Conservation (phyloP, 805 yeast species). For the Starmerella sirachaensis region DNA sequence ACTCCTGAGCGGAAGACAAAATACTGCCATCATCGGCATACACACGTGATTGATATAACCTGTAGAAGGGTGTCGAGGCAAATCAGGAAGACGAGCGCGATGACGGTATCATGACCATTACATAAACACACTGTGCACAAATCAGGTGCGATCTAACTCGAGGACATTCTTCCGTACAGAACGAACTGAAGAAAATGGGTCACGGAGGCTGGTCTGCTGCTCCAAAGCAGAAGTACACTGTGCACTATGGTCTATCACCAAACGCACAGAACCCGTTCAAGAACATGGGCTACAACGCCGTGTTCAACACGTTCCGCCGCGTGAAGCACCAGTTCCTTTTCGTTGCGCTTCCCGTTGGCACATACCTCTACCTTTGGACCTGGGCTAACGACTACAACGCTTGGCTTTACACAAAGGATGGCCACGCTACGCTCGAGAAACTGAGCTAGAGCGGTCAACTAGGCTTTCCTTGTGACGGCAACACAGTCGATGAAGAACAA, state of each 20-base stretch:
- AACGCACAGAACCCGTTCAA: constrained; percentile 86
- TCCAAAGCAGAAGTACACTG: constrained; percentile 29
- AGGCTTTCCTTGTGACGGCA: not conserved
- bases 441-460: constrained; percentile 13
- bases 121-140: not conserved
- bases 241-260: constrained; percentile 84
- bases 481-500: not conserved
- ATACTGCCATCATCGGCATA: no score
- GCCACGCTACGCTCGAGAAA: constrained; percentile 84
- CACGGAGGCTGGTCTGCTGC: constrained; percentile 23
- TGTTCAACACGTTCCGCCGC: constrained; percentile 93
- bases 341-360: constrained; percentile 61
- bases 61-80: not conserved
- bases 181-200: constrained; percentile 13
- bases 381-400: constrained; percentile 79
- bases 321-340: constrained; percentile 71
- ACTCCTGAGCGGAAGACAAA: no score
- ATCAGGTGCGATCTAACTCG: constrained; percentile 3
- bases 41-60: no score
- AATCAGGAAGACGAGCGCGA: not conserved
- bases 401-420: constrained; percentile 92
- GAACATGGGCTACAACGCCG: constrained; percentile 71
- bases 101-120: not conserved
- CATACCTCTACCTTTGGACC: constrained; percentile 81
- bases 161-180: not conserved